Evolutionary conservation across 2,329 filamentous ascomycete species (phyloP), one percentile per base, ranked within the genome.

Genomic region (Chaetomium strumarium): DNA sequence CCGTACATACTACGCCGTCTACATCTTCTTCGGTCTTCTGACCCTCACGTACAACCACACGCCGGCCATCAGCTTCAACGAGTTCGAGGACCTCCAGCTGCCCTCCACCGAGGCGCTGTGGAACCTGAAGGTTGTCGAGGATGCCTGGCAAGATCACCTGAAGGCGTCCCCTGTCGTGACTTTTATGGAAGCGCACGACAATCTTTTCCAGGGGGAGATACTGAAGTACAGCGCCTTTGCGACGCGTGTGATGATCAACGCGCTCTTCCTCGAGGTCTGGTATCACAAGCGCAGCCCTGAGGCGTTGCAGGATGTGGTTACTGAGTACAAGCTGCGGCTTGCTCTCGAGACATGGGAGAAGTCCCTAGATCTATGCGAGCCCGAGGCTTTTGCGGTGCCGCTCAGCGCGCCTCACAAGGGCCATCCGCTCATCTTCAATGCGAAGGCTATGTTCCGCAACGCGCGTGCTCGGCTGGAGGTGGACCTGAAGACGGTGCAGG

Each of bases 301-400:
- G 68, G 91, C 92, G 46, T 77, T 97, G 38, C 93, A 97, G 72
- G 92, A 97, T 66, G 91, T 97, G 37, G 92, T 97, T 41, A 95
- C 92, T 3, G 93, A 97, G 73, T 97, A 96, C 80, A 97, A 96
- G 77, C 85, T 99, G 56, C 84, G 93, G 52, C 82, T 96, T 49
- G 93, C 93, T 46, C 77, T 99, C 49, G 92, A 97, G 74, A 96
- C 92, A n/a, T 99, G 93, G 93, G 90, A 97, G 76, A 95, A 88
- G 72, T 96, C 92, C 38, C 81, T 97, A 19, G 90, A 95, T 52
- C 80, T 95, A 56, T 96, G 91, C 68, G 92, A 97, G 73, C 86
- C 90, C 2, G 93, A 99, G 71, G 85, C 83, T 13, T 88, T 92
- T 49, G 81, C 90, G 12, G 89, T 96, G 47, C 90, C 91, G 48